Evolutionary conservation across 2,329 filamentous ascomycete species (phyloP).

Genomic region (Aspergillus proliferans): DNA sequence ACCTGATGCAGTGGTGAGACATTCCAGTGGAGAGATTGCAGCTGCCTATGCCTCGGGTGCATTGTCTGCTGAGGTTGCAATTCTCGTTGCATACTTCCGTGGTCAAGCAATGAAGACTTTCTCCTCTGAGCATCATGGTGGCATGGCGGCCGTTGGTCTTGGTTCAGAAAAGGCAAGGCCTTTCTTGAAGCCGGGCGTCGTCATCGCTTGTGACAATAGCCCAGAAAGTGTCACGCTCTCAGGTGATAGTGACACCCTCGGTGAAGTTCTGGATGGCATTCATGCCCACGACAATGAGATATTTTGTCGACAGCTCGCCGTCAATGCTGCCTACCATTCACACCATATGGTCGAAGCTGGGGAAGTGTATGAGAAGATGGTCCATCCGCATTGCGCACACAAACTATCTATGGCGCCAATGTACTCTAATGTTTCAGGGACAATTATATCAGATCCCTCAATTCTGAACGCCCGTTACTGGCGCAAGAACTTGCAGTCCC

Average conservation of each 20-base stretch:
- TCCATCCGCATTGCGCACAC: constrained; percentile 1
- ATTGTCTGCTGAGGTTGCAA: neutral
- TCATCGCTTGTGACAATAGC: neutral
- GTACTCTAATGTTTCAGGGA: constrained; percentile 5
- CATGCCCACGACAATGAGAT: neutral
- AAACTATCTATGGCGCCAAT: constrained; percentile 1
- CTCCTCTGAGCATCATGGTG: neutral
- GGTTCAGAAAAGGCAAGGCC: neutral
- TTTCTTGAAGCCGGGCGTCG: neutral
- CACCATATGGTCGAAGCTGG: constrained; percentile 13
- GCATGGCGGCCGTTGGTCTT: neutral
- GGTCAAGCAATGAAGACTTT: neutral
- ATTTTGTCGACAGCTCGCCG: constrained; percentile 1
- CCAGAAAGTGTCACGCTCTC: neutral
- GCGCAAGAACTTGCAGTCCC: constrained; percentile 14
- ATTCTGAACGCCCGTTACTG: constrained; percentile 9
- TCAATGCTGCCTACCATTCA: neutral
- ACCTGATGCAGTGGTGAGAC: constrained; percentile 15
- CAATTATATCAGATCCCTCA: neutral
- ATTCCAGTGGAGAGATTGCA: constrained; percentile 21
- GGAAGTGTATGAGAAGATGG: neutral
- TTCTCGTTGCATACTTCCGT: neutral
- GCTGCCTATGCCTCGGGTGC: constrained; percentile 17
- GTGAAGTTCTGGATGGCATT: constrained; percentile 1
- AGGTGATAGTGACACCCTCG: neutral